These are phyloP conservation scores for Sanghuangporus sanghuang DNA, from an alignment of 1,284 basidiomycete genomes.

Conservation along the genomic window DNA sequence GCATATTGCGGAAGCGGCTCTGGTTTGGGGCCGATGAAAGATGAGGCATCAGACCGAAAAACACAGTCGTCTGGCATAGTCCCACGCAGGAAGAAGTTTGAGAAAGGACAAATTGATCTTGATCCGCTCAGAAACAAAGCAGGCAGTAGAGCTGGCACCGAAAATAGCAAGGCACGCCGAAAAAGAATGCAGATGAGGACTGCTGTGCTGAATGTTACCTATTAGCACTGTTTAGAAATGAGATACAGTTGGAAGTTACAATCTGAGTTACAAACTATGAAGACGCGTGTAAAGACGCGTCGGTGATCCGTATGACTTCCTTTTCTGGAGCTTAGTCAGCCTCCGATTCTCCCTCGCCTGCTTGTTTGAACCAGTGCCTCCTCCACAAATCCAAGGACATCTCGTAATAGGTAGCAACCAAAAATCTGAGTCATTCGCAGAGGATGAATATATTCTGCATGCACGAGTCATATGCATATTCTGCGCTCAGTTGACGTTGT, in stretches of 20 bases:
- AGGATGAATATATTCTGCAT: neutral
- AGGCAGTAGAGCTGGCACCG: neutral
- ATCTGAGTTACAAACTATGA: neutral
- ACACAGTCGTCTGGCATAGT: slow-evolving; percentile 4
- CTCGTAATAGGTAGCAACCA: neutral
- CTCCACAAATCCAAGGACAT: neutral
- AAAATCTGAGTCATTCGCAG: neutral
- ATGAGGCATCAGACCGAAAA: slow-evolving; percentile 9
- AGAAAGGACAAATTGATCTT: slow-evolving; percentile 6
- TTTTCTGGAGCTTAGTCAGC: slow-evolving; percentile 1
- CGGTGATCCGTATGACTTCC: neutral
- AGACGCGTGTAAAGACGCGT: neutral
- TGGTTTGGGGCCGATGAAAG: slow-evolving; percentile 7
- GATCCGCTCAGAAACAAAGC: slow-evolving; percentile 9
- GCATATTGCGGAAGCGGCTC: slow-evolving; percentile 12
- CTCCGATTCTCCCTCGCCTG: neutral
- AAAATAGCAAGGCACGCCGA: neutral
- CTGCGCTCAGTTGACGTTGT: neutral
- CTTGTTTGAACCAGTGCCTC: neutral
- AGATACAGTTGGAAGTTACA: neutral
- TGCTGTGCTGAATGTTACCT: neutral
- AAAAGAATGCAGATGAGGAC: neutral
- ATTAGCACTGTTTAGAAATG: neutral
- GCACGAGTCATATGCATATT: neutral
- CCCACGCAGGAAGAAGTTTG: neutral